Conservation (phyloP, 164 flowering plant genomes). For the Kalanchoe fedtschenkoi region DNA sequence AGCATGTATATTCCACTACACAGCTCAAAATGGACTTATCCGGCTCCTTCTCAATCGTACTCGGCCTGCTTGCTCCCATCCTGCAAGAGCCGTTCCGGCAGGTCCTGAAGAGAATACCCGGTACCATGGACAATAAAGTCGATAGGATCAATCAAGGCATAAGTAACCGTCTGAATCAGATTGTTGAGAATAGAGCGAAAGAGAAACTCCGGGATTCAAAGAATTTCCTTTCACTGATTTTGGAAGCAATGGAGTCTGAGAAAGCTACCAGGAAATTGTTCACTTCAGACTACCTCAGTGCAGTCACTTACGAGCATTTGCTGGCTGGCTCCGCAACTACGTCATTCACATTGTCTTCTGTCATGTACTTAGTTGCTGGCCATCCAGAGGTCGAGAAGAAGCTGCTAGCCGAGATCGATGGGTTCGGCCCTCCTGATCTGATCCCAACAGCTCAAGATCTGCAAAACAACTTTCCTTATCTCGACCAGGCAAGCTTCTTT, state of each 20-base stretch:
- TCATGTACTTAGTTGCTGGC: constrained; percentile 60
- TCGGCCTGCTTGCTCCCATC: constrained; percentile 72
- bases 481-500: constrained; percentile 54
- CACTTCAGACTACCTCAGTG: constrained; percentile 68
- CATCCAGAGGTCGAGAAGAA: constrained; percentile 79
- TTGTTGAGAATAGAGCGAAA: constrained; percentile 48
- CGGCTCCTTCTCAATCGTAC: constrained; percentile 68
- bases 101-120: constrained; percentile 62
- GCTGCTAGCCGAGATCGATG: constrained; percentile 66
- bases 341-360: constrained; percentile 65
- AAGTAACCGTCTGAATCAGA: constrained; percentile 44
- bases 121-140: constrained; percentile 70
- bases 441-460: constrained; percentile 67
- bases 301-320: constrained; percentile 79
- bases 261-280: constrained; percentile 36
- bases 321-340: constrained; percentile 93
- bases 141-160: constrained; percentile 44
- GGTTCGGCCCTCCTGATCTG: constrained; percentile 43
- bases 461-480: constrained; percentile 65
- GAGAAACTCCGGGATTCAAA: constrained; percentile 32
- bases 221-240: constrained; percentile 66
- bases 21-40: constrained; percentile 86
- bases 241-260: constrained; percentile 58
- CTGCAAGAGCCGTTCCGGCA: constrained; percentile 77
- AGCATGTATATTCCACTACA: constrained; percentile 85